Evolutionary conservation across 2,329 filamentous ascomycete genomes (phyloP).

Genomic region (Fusarium oligoseptatum): DNA sequence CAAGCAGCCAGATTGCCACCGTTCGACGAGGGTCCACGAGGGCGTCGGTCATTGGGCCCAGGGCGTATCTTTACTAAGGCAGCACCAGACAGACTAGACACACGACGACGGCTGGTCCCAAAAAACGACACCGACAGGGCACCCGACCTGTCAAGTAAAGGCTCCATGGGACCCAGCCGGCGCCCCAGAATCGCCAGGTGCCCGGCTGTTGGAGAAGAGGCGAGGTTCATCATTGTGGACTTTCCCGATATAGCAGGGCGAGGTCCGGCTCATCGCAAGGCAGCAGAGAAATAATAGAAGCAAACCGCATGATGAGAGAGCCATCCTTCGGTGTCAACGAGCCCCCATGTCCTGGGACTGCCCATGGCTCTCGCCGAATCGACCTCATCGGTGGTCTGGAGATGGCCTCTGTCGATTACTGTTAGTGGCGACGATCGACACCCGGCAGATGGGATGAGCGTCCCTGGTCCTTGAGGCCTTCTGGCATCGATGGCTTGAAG

Average conservation of each 20-base stretch:
- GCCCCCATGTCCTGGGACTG: conserved; percentile 27
- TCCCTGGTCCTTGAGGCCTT: conserved; percentile 18
- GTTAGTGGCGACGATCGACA: conserved; percentile 39
- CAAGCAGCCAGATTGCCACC: conserved; percentile 34
- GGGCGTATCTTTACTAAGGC: conserved; percentile 27
- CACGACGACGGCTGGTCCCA: conserved; percentile 20
- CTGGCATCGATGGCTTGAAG: conserved; percentile 14
- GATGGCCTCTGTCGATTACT: conserved; percentile 24
- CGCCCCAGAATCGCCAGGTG: conserved; percentile 30
- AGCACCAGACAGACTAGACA: conserved; percentile 1
- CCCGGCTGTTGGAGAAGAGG: conserved; percentile 29
- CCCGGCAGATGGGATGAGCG: conserved; percentile 32
- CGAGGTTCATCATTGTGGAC: conserved; percentile 13
- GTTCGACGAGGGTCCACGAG: conserved; percentile 19
- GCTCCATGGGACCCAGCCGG: conserved; percentile 7
- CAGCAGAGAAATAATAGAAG: conserved; percentile 5
- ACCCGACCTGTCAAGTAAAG: conserved; percentile 29
- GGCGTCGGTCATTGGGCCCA: conserved; percentile 16
- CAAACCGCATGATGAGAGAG: conserved; percentile 18
- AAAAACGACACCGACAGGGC: conserved; percentile 23
- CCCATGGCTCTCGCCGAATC: conserved; percentile 5
- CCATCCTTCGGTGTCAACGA: conserved; percentile 29
- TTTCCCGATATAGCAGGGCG: conserved; percentile 25
- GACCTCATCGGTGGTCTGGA: conserved; percentile 17
- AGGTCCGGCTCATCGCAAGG: conserved; percentile 13